These are phyloP conservation scores for Coemansia sp. DNA, from an alignment of 192 early-diverging fungal genomes.

Conservation along the genomic window DNA sequence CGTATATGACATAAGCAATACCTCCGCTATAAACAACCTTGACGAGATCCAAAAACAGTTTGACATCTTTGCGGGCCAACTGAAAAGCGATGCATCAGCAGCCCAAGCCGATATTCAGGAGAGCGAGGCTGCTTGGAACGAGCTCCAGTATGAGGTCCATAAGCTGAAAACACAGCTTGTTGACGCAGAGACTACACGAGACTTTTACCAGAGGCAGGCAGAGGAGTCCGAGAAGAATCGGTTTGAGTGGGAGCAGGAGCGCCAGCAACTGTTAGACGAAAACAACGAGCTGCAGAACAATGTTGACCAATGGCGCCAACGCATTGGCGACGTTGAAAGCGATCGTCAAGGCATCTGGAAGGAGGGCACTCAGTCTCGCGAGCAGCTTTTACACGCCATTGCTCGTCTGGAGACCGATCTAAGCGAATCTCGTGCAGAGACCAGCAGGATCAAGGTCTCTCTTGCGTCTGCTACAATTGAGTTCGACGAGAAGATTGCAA, in stretches of 20 bases:
- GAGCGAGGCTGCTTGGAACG: constrained; percentile 40
- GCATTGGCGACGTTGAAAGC: constrained; percentile 40
- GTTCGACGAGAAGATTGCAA: constrained; percentile 4
- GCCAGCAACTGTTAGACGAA: constrained; percentile 34
- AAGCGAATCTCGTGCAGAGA: constrained; percentile 3
- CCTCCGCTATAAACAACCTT: constrained; percentile 24
- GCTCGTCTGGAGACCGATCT: constrained; percentile 32
- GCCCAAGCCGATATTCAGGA: constrained; percentile 34
- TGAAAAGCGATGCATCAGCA: constrained; percentile 40
- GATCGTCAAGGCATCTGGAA: constrained; percentile 47
- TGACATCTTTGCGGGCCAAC: constrained; percentile 36
- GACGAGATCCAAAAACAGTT: constrained; percentile 35
- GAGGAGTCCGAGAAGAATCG: constrained; percentile 27
- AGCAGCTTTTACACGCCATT: constrained; percentile 35
- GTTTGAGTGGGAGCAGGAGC: constrained; percentile 44
- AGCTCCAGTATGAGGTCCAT: constrained; percentile 34
- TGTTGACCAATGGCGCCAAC: constrained; percentile 38
- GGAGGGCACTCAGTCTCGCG: constrained; percentile 37
- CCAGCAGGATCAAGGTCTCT: background rate
- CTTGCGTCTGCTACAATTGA: background rate
- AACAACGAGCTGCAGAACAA: constrained; percentile 27
- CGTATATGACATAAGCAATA: background rate
- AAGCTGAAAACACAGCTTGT: constrained; percentile 19
- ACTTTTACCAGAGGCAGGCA: constrained; percentile 24
- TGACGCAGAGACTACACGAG: constrained; percentile 23